Percentiles rank a stretch among this genome's conserved stretches.
Evolutionary conservation across 208 protist species (phyloP).

Genomic region (Trypanosomatidae sp.): DNA sequence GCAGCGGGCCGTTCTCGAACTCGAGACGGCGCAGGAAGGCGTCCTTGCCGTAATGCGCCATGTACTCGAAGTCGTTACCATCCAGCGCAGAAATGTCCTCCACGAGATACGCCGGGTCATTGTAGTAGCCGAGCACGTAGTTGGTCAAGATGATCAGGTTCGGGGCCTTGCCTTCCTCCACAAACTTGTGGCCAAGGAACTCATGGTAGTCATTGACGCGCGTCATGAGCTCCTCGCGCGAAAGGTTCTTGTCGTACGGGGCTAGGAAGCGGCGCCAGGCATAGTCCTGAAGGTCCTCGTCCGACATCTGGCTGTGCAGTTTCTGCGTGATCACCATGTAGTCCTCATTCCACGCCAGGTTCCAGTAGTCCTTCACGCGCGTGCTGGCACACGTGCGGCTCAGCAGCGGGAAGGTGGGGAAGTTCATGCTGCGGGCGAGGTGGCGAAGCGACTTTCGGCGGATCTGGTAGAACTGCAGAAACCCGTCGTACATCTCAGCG

Average conservation of each 20-base stretch:
- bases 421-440: slow-evolving; percentile 87
- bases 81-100: slow-evolving; percentile 88
- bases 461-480: slow-evolving; percentile 83
- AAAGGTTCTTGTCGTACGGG: slow-evolving; percentile 90
- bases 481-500: slow-evolving; percentile 91
- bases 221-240: slow-evolving; percentile 74
- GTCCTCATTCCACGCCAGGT: slow-evolving; percentile 88
- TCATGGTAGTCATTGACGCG: slow-evolving; percentile 86
- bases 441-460: slow-evolving; percentile 86
- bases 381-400: slow-evolving; percentile 77
- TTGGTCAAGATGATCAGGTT: slow-evolving; percentile 89
- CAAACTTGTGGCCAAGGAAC: slow-evolving; percentile 86
- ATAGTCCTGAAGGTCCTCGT: slow-evolving; percentile 90
- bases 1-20: slow-evolving; percentile 93
- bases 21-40: slow-evolving; percentile 92
- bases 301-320: slow-evolving; percentile 84
- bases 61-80: slow-evolving; percentile 90
- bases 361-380: slow-evolving; percentile 92
- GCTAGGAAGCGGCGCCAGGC: slow-evolving; percentile 90
- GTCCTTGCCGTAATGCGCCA: slow-evolving; percentile 85
- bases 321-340: slow-evolving; percentile 93
- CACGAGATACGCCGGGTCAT: slow-evolving; percentile 90
- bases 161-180: slow-evolving; percentile 85
- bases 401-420: slow-evolving; percentile 89
- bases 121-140: slow-evolving; percentile 93